Conservation (phyloP, 2,329 filamentous ascomycete species). For the Alternaria gansuensis region DNA sequence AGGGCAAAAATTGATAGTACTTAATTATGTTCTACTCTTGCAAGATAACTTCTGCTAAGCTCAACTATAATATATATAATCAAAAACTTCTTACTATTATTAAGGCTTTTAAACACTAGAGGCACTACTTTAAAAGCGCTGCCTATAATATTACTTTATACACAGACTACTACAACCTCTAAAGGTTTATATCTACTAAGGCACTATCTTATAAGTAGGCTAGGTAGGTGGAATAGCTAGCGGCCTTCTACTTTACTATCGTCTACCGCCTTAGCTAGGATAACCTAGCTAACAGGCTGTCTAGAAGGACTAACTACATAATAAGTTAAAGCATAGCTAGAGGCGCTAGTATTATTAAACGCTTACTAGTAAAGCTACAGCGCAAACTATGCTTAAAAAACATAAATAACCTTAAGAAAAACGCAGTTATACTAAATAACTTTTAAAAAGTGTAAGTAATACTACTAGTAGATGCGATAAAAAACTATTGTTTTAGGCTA, state of each 20-base stretch:
- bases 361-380: background rate
- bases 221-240: too few relatives aligned
- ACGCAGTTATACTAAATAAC: background rate
- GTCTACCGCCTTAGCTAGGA: too few relatives aligned
- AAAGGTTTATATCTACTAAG: background rate
- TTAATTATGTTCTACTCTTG: too few relatives aligned
- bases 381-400: background rate
- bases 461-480: too few relatives aligned
- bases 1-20: too few relatives aligned
- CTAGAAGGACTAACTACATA: too few relatives aligned
- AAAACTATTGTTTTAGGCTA: too few relatives aligned
- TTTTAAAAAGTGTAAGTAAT: background rate
- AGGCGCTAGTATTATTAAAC: background rate
- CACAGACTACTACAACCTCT: background rate
- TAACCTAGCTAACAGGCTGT: too few relatives aligned
- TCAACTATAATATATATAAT: background rate
- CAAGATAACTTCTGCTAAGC: background rate
- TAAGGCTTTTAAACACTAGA: too few relatives aligned
- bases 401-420: background rate
- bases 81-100: too few relatives aligned
- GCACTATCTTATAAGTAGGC: background rate
- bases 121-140: background rate
- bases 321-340: too few relatives aligned
- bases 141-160: background rate
- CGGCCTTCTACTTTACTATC: too few relatives aligned